Evolutionary conservation across 345 rosid genomes (phyloP).

Genomic region (Stellera chamaejasme): DNA sequence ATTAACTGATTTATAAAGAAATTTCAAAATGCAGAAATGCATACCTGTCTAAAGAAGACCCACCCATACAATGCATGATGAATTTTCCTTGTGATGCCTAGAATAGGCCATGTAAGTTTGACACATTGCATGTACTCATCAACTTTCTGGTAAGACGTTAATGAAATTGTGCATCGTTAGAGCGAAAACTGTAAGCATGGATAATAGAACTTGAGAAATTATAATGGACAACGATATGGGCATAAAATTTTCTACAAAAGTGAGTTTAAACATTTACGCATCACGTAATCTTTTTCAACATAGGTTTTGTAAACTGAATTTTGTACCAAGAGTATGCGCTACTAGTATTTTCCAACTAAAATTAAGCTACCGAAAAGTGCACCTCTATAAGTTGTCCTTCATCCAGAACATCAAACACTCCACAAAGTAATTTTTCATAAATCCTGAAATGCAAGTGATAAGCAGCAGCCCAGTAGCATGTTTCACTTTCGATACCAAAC

Average conservation of each 20-base stretch:
- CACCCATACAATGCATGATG: slow-evolving; percentile 78
- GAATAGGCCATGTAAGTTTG: slow-evolving; percentile 71
- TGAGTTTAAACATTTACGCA: too few species aligned
- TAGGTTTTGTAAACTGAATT: too few species aligned
- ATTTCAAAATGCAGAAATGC: not conserved
- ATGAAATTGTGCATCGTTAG: slow-evolving; percentile 14
- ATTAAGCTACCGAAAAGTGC: slow-evolving; percentile 15
- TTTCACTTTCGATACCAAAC: slow-evolving; percentile 68
- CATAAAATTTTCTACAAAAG: too few species aligned
- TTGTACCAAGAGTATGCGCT: not conserved
- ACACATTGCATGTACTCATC: slow-evolving; percentile 48
- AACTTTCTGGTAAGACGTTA: slow-evolving; percentile 47
- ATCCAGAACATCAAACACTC: slow-evolving; percentile 81
- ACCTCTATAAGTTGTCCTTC: slow-evolving; percentile 95
- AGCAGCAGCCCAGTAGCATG: slow-evolving; percentile 65
- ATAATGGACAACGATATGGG: too few species aligned
- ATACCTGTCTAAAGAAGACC: slow-evolving; percentile 88
- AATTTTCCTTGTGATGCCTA: slow-evolving; percentile 80
- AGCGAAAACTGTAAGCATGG: slow-evolving; percentile 2
- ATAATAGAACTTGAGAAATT: slow-evolving; percentile 1
- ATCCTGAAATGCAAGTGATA: slow-evolving; percentile 77
- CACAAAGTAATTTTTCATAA: slow-evolving; percentile 68
- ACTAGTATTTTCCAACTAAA: slow-evolving; percentile 1
- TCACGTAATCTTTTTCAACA: too few species aligned
- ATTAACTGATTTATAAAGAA: too few species aligned